Evolutionary conservation across 306 rosid species (phyloP), one percentile per base, ranked within the genome.

Genomic region (Echinosophora koreensis): DNA sequence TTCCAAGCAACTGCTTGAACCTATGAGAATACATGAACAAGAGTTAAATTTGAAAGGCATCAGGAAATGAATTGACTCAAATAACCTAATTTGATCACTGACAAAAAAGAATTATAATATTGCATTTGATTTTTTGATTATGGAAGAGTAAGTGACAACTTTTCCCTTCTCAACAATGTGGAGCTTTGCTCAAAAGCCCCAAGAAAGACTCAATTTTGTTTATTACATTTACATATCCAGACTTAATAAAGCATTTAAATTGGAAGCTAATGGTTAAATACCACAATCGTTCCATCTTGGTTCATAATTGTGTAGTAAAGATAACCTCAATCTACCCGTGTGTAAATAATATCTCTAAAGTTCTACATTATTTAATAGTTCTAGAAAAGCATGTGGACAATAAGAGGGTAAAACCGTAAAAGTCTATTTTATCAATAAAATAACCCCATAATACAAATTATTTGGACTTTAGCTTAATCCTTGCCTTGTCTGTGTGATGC

Each of bases 1-100:
- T 92, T 92, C 97, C 97, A 95, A 62, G 97, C 99, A 59, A 95
- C 89, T 18, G 94, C 92, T 79, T 95, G 97, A 86, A 95, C 99
- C 98, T 94, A 89, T 67, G 69, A 80, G 68, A 75, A 88, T 73
- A 84, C 41, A 28, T 22, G 4, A 57, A 58, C 27, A 57, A 76
- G 56, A 51, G 73, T 39, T 55, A 81, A 74, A 22, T n/a, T 63
- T 76, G 59, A 81, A 76, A 79, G 69, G 47, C 68, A 71, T 76
- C 80, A 64, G 32, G 14, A 52, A 58, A 70, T 12, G 13, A 37
- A 75, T 42, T 32, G 49, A 15, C 69, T 47, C 34, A 51, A 60
- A 37, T 39, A 51, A 60, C 46, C 46, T 44, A 47, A 80, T 30
- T 17, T 34, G 8, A 17, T 46, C 28, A 35, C 50, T 4, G 39